Base-by-base conservation (phyloP, 768 basidiomycete species). In the Xerocomellus chrysenteron region DNA sequence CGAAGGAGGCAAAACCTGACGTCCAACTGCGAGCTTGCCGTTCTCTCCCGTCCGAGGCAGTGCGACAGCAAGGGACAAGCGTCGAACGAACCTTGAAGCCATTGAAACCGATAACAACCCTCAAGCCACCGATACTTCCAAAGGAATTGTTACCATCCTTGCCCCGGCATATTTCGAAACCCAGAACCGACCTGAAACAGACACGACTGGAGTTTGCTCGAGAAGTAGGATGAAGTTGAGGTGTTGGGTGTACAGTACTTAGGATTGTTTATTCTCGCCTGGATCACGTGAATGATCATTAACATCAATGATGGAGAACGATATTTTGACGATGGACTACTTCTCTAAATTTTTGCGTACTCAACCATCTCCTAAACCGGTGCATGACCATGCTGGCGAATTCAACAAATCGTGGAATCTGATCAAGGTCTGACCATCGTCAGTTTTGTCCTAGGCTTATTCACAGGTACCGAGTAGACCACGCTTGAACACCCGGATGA, bases 401-500 rank as follows among this genome's bases (percentile, higher is more conserved):
- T 92, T 94, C 67, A 81, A 84, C 61, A 82, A 73, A 58, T 89
- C 90, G 58, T 94, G 91, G 91, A 79, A 77, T 58, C 70, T 79
- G 40, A 79, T 92, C 73, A 87, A 89, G 79, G 91, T 89, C 44
- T 44, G 73, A 45, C 47, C 30, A 21, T 57, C 57, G 14, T 58
- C 58, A 6, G 10, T 16, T 30, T 32, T 3, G 19, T 13, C 11
- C 16, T 11, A 7, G 16, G 19, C 30, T 39, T 26, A 36, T 41
- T 63, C 32, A 60, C 51, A 30, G 35, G 54, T 56, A 21, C 24
- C 28, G 41, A 50, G 19, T 62, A 95, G 94, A 83, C 84, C 61
- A 94, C 90, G 5, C 81, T 97, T n/a, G 74, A 82, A 47, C 80
- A 89, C 67, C 94, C 94, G 0, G 93, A 97, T 72, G 94, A 97